phyloP scores from a whole-genome alignment of 2,329 filamentous ascomycete genomes.

The Escovopsis sp. region DNA sequence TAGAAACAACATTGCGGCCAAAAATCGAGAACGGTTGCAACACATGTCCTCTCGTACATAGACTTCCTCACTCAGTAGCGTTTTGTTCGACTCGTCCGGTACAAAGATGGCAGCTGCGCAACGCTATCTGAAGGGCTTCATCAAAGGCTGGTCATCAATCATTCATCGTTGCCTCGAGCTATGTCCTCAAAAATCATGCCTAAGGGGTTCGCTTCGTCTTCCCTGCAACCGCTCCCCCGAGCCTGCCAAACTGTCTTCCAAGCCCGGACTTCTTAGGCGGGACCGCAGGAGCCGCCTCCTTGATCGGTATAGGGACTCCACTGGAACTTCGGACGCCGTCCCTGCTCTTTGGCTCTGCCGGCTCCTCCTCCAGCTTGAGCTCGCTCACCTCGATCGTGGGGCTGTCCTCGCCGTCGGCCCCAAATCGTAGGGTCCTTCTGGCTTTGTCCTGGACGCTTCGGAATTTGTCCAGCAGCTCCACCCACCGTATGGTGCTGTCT shows the following conservation, averaged over 20 bases:
- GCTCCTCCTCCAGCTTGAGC: conserved; percentile 26
- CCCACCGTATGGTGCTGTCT: conserved; percentile 78
- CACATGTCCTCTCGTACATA: background rate
- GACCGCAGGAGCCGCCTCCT: conserved; percentile 33
- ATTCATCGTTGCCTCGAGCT: background rate
- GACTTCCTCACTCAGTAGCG: background rate
- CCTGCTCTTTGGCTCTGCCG: conserved; percentile 25
- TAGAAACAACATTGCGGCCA: too few relatives aligned
- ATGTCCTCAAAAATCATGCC: background rate
- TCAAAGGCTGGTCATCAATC: background rate
- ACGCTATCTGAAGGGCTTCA: background rate
- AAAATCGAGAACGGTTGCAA: too few relatives aligned
- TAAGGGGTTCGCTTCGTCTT: conserved; percentile 37
- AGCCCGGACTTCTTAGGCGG: conserved; percentile 47
- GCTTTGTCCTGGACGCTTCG: conserved; percentile 78
- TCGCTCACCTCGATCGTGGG: conserved; percentile 29
- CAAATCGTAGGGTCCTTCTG: conserved; percentile 50
- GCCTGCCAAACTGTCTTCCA: conserved; percentile 52
- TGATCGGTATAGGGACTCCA: conserved; percentile 26
- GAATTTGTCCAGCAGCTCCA: conserved; percentile 88
- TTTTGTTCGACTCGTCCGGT: background rate
- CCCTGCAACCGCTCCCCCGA: conserved; percentile 57
- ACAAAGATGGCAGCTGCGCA: background rate
- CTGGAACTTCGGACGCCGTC: conserved; percentile 21
- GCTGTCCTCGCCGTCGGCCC: conserved; percentile 35